Percentiles rank a stretch among this genome's conserved stretches.
Evolutionary conservation across 163 green algal genomes (phyloP).

Genomic region (Scenedesmus sp.): DNA sequence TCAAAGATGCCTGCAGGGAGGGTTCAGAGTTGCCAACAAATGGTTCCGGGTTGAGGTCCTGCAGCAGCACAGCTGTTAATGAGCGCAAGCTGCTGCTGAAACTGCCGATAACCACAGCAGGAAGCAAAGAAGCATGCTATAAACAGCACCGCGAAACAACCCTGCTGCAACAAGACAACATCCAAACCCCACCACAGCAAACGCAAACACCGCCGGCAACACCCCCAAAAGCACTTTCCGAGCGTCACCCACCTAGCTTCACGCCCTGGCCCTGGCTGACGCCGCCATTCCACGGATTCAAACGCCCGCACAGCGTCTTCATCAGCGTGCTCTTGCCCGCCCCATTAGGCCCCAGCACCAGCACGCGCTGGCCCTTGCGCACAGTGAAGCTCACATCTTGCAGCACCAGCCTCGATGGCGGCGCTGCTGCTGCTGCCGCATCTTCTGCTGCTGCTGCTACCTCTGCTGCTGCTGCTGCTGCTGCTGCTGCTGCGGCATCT

Average conservation of each 20-base stretch:
- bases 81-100: neutral
- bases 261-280: conserved; percentile 71
- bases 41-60: neutral
- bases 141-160: too few species aligned
- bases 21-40: neutral
- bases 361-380: conserved; percentile 74
- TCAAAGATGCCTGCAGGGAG: conserved; percentile 66
- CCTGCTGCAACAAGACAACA: too few species aligned
- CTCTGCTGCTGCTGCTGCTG: conserved; percentile 7
- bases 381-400: conserved; percentile 64
- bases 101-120: neutral
- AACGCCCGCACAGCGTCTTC: conserved; percentile 58
- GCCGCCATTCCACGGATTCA: conserved; percentile 66
- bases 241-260: conserved; percentile 55
- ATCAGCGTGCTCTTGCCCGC: conserved; percentile 73
- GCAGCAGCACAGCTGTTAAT: neutral
- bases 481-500: neutral
- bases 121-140: neutral
- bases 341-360: conserved; percentile 82
- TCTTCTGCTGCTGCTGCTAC: neutral
- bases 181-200: too few species aligned
- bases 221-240: neutral
- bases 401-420: neutral
- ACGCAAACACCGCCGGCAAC: neutral
- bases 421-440: neutral